Evolutionary conservation across 2,329 filamentous ascomycete species (phyloP).

Genomic region (Epichloe gansuensis): DNA sequence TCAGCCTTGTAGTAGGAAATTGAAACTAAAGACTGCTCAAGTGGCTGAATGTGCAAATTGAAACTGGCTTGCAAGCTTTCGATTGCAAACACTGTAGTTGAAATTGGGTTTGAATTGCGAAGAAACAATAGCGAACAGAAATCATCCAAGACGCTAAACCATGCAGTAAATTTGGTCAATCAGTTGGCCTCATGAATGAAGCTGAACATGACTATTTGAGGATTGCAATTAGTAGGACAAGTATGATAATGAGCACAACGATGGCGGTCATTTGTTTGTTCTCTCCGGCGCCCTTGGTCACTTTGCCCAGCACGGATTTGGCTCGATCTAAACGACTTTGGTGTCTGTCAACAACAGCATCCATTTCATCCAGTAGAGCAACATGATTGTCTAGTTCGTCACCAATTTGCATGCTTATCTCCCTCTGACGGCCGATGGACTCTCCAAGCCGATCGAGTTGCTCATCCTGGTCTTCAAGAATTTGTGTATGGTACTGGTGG

Average conservation of each 20-base stretch:
- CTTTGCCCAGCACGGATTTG: constrained; percentile 54
- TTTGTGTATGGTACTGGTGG: constrained; percentile 68
- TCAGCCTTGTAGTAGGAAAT: background rate
- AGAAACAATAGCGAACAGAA: background rate
- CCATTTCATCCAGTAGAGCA: constrained; percentile 78
- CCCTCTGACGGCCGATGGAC: constrained; percentile 77
- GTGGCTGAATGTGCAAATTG: too few species aligned
- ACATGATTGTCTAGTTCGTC: constrained; percentile 91
- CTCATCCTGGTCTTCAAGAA: constrained; percentile 82
- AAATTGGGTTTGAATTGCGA: background rate
- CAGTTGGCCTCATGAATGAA: background rate
- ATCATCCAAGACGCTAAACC: background rate
- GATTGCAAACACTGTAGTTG: background rate
- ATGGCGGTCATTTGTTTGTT: constrained; percentile 81
- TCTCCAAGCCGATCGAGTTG: constrained; percentile 83
- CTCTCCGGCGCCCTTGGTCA: constrained; percentile 65
- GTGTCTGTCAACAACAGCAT: constrained; percentile 72
- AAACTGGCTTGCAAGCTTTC: background rate
- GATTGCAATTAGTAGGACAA: constrained; percentile 73
- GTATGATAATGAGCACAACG: constrained; percentile 67
- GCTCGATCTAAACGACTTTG: constrained; percentile 64
- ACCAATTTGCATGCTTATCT: constrained; percentile 90
- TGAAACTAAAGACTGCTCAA: background rate
- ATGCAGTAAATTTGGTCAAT: background rate
- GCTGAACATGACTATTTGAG: constrained; percentile 50